Evolutionary conservation across 345 rosid genomes (phyloP).

Genomic region (Pistacia integerrima): DNA sequence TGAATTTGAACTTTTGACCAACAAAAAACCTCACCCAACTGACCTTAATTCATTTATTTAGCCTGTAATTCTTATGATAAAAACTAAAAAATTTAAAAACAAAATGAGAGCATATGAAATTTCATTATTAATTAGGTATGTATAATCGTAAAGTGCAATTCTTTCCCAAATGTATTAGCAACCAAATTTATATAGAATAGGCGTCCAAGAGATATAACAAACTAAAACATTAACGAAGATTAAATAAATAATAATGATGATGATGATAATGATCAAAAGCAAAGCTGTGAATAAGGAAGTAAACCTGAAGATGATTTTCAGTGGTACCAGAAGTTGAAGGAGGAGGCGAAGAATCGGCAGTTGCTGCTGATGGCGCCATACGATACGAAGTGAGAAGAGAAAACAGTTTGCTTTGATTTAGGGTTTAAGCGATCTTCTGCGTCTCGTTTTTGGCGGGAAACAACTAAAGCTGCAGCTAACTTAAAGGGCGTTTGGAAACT

Average conservation of each 20-base stretch:
- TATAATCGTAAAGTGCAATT: not conserved
- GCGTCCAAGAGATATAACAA: not conserved
- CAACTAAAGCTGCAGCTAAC: no score
- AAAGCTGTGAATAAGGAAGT: not conserved
- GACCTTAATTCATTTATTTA: not conserved
- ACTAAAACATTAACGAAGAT: no score
- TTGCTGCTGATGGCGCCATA: slow-evolving; percentile 41
- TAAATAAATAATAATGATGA: no score
- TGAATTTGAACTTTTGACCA: not conserved
- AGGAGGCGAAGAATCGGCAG: slow-evolving; percentile 38
- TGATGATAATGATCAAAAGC: not conserved
- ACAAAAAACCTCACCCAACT: not conserved
- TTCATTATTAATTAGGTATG: not conserved
- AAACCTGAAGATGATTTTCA: slow-evolving; percentile 60
- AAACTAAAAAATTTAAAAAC: not conserved
- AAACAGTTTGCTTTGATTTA: no score
- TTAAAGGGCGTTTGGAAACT: no score
- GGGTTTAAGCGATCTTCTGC: no score
- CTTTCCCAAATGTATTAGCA: not conserved
- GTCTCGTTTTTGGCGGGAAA: no score
- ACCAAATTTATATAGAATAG: not conserved
- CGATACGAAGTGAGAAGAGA: not conserved
- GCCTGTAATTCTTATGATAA: not conserved
- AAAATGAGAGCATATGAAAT: not conserved
- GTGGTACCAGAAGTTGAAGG: slow-evolving; percentile 23